Evolutionary conservation across 352 stramenopile genomes (phyloP).

Genomic region (Globisporangium megalacanthum): DNA sequence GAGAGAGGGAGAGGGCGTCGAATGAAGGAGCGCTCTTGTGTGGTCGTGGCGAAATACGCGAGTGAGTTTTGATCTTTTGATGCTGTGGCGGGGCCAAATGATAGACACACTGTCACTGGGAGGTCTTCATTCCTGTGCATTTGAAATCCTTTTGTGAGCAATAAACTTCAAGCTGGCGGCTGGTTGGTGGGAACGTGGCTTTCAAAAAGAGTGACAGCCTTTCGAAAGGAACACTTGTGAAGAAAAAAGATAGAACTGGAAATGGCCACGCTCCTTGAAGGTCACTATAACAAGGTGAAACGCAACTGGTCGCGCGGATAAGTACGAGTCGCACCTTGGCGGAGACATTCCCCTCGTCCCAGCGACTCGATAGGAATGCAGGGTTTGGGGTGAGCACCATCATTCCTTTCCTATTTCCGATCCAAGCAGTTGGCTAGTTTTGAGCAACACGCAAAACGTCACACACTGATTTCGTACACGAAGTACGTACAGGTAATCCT

Average conservation of each 20-base stretch:
- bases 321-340: not conserved
- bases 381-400: not conserved
- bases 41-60: not conserved
- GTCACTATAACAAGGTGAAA: slow-evolving; percentile 5
- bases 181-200: too few relatives aligned
- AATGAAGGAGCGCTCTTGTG: not conserved
- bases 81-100: not conserved
- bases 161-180: too few relatives aligned
- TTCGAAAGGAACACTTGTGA: not conserved
- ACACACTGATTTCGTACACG: too few relatives aligned
- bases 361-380: not conserved
- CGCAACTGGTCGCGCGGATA: not conserved
- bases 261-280: slow-evolving; percentile 15
- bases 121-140: too few relatives aligned
- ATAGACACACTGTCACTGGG: not conserved
- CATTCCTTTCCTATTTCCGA: not conserved
- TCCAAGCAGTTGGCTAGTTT: too few relatives aligned
- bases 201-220: slow-evolving; percentile 1
- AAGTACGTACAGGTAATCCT: too few relatives aligned
- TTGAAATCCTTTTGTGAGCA: too few relatives aligned
- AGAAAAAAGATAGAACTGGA: not conserved
- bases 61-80: slow-evolving; percentile 5
- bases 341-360: not conserved
- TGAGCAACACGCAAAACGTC: too few relatives aligned
- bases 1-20: not conserved